Percentiles rank a stretch among this genome's conserved stretches.
Evolutionary conservation across 805 yeast species (phyloP).

Genomic region (Kazachstania africana): DNA sequence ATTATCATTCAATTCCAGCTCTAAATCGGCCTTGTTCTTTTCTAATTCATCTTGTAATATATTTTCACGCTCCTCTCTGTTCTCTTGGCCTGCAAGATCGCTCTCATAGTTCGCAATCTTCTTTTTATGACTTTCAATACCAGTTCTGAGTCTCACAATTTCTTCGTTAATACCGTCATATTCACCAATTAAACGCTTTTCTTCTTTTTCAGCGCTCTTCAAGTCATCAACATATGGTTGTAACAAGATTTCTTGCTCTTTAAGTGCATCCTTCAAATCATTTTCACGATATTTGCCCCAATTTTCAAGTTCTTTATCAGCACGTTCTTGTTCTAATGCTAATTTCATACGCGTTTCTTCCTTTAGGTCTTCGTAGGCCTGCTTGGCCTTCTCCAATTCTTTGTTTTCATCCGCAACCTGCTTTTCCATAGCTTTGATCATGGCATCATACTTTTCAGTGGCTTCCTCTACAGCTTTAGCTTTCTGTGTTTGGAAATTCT

Average conservation of each 20-base stretch:
- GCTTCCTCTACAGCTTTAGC: conserved; percentile 32
- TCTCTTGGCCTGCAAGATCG: conserved; percentile 21
- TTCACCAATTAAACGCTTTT: conserved; percentile 25
- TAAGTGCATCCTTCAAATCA: conserved; percentile 20
- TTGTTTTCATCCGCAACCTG: conserved; percentile 26
- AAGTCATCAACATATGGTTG: conserved; percentile 33
- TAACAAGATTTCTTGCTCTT: conserved; percentile 28
- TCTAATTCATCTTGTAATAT: conserved; percentile 23
- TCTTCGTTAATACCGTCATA: conserved; percentile 29
- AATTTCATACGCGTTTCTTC: conserved; percentile 21
- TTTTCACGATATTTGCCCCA: conserved; percentile 21
- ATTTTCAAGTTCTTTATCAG: conserved; percentile 15
- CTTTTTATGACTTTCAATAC: conserved; percentile 27
- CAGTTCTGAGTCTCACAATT: conserved; percentile 30
- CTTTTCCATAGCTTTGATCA: conserved; percentile 27
- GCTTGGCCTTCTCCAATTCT: conserved; percentile 33
- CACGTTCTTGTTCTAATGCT: conserved; percentile 6
- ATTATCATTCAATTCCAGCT: conserved; percentile 12
- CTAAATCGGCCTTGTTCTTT: conserved; percentile 22
- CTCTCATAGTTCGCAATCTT: conserved; percentile 25
- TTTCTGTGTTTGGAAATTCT: conserved; percentile 26
- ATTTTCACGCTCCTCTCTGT: conserved; percentile 22
- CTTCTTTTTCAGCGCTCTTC: conserved; percentile 29
- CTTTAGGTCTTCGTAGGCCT: conserved; percentile 23
- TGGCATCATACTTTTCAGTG: conserved; percentile 31